Percentiles rank a stretch among this genome's conserved stretches.
phyloP scores from a whole-genome alignment of 352 stramenopile species.

The Pythium sp. region DNA sequence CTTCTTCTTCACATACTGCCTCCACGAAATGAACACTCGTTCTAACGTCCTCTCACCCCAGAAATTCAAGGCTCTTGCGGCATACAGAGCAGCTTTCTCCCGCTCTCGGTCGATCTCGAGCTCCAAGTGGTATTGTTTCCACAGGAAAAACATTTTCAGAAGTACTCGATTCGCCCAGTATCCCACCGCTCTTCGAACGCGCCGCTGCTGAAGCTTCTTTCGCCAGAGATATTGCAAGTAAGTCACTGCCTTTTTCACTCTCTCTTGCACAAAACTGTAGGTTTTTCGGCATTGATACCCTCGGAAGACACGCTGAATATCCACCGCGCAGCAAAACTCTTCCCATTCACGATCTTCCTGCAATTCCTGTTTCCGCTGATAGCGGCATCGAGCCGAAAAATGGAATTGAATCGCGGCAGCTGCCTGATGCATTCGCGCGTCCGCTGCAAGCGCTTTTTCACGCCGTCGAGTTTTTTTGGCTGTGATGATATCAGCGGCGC shows the following conservation, averaged over 20 bases:
- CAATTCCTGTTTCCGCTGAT: slow-evolving; percentile 21
- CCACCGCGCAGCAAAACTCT: slow-evolving; percentile 46
- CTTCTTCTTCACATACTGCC: slow-evolving; percentile 32
- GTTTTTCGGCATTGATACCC: slow-evolving; percentile 37
- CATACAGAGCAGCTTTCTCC: slow-evolving; percentile 25
- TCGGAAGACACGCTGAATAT: slow-evolving; percentile 58
- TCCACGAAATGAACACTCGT: slow-evolving; percentile 50
- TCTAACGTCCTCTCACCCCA: slow-evolving; percentile 56
- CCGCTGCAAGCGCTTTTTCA: slow-evolving; percentile 23
- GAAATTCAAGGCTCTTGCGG: slow-evolving; percentile 55
- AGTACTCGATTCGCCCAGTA: slow-evolving; percentile 61
- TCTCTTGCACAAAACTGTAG: slow-evolving; percentile 37
- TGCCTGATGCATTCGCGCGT: slow-evolving; percentile 23
- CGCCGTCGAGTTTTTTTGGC: slow-evolving; percentile 35
- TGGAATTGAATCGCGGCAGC: slow-evolving; percentile 43
- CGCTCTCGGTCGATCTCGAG: slow-evolving; percentile 24
- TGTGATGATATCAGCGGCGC: slow-evolving; percentile 30
- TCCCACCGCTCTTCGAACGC: slow-evolving; percentile 42
- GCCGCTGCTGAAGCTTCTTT: slow-evolving; percentile 37
- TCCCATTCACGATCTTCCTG: slow-evolving; percentile 35
- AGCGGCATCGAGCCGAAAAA: slow-evolving; percentile 33
- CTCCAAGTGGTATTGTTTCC: slow-evolving; percentile 33
- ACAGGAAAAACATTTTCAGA: slow-evolving; percentile 51
- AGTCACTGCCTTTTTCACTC: slow-evolving; percentile 36
- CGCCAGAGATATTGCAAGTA: slow-evolving; percentile 66